These are phyloP conservation scores for Funneliformis geosporum DNA, from an alignment of 192 early-diverging fungal genomes.

Conservation along the genomic window DNA sequence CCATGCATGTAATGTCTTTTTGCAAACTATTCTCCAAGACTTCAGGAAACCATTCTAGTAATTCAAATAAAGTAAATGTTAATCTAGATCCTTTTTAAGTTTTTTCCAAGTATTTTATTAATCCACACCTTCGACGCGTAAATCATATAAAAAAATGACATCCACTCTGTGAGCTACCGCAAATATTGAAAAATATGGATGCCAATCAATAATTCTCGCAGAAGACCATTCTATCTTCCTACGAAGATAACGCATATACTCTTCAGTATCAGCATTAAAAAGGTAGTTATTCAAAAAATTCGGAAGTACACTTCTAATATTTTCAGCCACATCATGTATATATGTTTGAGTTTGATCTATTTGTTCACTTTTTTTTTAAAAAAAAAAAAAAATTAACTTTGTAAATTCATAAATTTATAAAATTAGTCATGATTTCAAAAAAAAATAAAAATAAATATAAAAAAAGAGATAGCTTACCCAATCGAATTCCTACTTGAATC, in stretches of 20 bases:
- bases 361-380: not conserved
- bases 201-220: constrained; percentile 13
- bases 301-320: not conserved
- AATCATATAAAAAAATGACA: constrained; percentile 32
- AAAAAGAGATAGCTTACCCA: not conserved
- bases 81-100: not conserved
- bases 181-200: constrained; percentile 27
- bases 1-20: constrained; percentile 31
- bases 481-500: not conserved
- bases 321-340: not conserved
- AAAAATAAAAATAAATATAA: too few relatives aligned
- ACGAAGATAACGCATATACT: not conserved
- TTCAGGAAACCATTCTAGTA: constrained; percentile 28
- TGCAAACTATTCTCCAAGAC: constrained; percentile 29
- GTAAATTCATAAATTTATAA: not conserved
- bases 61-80: not conserved
- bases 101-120: not conserved
- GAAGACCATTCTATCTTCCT: not conserved
- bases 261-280: constrained; percentile 3
- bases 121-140: constrained; percentile 21
- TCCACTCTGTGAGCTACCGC: constrained; percentile 27
- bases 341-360: not conserved
- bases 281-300: not conserved
- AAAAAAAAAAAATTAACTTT: not conserved
- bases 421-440: not conserved